These are phyloP conservation scores for Luffa aegyptiaca DNA, from an alignment of 306 rosid genomes.

Conservation along the genomic window DNA sequence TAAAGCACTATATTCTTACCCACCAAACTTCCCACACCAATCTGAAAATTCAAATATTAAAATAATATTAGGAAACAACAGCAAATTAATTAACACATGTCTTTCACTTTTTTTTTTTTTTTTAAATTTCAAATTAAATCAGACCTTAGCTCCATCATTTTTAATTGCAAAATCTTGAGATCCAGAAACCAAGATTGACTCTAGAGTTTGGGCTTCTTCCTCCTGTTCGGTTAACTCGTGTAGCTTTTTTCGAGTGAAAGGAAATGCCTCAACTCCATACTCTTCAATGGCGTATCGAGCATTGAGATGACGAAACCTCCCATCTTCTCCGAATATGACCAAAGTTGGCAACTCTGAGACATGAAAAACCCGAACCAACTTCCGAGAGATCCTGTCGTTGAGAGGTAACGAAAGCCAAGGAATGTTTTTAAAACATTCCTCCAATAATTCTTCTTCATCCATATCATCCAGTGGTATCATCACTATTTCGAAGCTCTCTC, in stretches of 20 bases:
- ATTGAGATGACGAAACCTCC: constrained; percentile 24
- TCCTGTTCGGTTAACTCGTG: constrained; percentile 25
- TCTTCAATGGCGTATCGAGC: constrained; percentile 30
- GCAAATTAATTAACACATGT: too few relatives aligned
- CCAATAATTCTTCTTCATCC: constrained; percentile 16
- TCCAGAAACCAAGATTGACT: constrained; percentile 29
- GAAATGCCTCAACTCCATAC: constrained; percentile 30
- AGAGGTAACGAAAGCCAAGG: constrained; percentile 42
- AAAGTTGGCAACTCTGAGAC: constrained; percentile 20
- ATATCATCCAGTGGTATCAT: constrained; percentile 22
- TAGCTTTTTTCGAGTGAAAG: constrained; percentile 30
- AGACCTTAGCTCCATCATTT: constrained; percentile 29
- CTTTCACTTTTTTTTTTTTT: too few relatives aligned
- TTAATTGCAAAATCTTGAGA: constrained; percentile 27
- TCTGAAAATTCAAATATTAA: background rate
- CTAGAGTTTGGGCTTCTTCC: constrained; percentile 27
- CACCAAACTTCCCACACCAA: constrained; percentile 25
- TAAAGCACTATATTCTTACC: constrained; percentile 32
- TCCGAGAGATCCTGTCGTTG: constrained; percentile 22
- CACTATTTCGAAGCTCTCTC: constrained; percentile 17
- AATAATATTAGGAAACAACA: too few relatives aligned
- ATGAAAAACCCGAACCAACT: constrained; percentile 30
- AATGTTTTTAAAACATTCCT: constrained; percentile 15
- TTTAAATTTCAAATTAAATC: too few relatives aligned
- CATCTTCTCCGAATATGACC: constrained; percentile 35